Evolutionary conservation across 305 asterid genomes (phyloP).

Genomic region (Andrographis paniculata): DNA sequence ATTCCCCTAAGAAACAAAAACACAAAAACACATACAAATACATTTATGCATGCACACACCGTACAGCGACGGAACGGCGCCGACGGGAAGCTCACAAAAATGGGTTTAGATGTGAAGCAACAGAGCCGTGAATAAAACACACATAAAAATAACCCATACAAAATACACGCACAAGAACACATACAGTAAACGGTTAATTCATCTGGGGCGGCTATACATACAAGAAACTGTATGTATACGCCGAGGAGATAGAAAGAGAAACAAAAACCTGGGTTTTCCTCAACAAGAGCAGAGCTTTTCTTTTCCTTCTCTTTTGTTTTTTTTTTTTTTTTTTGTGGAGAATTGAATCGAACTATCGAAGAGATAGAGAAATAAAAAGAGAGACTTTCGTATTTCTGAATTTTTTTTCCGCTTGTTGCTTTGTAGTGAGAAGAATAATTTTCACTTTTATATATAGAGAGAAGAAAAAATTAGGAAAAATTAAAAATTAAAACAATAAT

Average conservation of each 20-base stretch:
- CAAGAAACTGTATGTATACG: constrained; percentile 14
- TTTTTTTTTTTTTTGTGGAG: constrained; percentile 3
- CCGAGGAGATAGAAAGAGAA: constrained; percentile 2
- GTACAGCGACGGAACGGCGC: constrained; percentile 12
- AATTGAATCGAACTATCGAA: constrained; percentile 33
- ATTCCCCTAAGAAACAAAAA: constrained; percentile 5
- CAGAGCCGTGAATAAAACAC: constrained; percentile 23
- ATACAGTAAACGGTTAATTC: neutral
- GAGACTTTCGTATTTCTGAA: neutral
- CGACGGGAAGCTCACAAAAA: constrained; percentile 23
- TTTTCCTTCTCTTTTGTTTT: no score
- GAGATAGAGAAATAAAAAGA: constrained; percentile 5
- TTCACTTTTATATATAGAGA: no score
- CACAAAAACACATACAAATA: constrained; percentile 1
- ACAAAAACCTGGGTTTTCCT: constrained; percentile 26
- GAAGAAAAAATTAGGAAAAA: no score
- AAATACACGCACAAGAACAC: neutral
- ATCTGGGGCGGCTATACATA: constrained; percentile 8
- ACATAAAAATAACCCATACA: constrained; percentile 1
- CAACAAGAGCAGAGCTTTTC: constrained; percentile 18
- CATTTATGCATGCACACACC: constrained; percentile 23
- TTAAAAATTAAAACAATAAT: no score
- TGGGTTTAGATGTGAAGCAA: constrained; percentile 33
- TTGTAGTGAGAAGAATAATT: no score
- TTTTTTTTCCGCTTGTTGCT: no score